Evolutionary conservation across 352 stramenopile species (phyloP).

Genomic region (Phytophthora sojae): DNA sequence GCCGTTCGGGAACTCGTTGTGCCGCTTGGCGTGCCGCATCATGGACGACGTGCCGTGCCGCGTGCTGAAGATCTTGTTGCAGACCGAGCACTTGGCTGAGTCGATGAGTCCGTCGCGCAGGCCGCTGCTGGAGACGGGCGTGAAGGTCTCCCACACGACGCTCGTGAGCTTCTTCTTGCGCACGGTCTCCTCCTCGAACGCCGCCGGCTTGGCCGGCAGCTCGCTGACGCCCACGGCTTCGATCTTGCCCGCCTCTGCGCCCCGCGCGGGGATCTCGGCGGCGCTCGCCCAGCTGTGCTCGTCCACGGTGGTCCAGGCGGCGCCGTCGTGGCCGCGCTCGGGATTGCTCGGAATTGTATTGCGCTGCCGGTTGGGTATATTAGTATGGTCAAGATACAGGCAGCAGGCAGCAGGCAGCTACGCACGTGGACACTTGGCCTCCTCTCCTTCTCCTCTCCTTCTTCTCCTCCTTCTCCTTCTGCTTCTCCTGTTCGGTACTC

Average conservation of each 20-base stretch:
- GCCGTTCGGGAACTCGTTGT: conserved; percentile 74
- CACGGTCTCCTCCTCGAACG: conserved; percentile 66
- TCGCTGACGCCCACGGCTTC: conserved; percentile 37
- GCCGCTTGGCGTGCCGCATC: conserved; percentile 85
- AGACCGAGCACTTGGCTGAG: conserved; percentile 78
- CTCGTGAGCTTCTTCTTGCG: conserved; percentile 88
- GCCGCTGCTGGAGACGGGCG: conserved; percentile 68
- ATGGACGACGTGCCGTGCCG: conserved; percentile 84
- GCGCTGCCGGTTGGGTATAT: neutral
- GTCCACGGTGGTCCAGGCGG: conserved; percentile 25
- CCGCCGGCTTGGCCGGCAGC: conserved; percentile 49
- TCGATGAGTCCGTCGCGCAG: conserved; percentile 75
- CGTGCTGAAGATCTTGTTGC: conserved; percentile 82
- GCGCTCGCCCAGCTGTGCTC: conserved; percentile 33
- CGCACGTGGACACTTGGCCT: conserved; percentile 33
- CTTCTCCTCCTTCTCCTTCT: no score
- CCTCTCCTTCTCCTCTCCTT: no score
- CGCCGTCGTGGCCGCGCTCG: conserved; percentile 23
- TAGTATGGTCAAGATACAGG: neutral
- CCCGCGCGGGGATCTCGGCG: conserved; percentile 19
- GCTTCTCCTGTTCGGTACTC: no score
- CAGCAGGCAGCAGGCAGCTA: neutral
- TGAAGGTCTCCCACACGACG: conserved; percentile 86
- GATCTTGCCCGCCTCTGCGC: conserved; percentile 41
- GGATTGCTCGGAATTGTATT: neutral